Base-by-base conservation (phyloP, 306 rosid species). In the Acacia crassicarpa region DNA sequence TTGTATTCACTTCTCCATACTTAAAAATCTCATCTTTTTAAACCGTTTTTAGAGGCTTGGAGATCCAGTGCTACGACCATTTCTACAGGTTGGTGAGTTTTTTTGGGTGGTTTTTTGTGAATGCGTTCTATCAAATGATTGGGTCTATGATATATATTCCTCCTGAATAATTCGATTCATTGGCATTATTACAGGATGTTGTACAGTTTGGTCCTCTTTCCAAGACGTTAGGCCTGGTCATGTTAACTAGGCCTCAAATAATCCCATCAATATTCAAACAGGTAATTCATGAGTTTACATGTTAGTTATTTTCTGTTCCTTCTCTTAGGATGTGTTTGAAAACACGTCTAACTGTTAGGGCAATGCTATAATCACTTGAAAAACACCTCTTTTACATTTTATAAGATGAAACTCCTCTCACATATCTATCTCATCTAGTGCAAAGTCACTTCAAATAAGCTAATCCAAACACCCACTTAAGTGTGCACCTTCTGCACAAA, bases 131-230 rank as follows among this genome's bases (percentile, higher is more conserved):
- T 6, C 58, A 69, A n/a, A n/a, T 43, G 11, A 69, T 81, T 83
- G 25, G 53, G 65, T 41, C 41, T 19, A n/a, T 66, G 25, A 40
- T 67, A 41, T 67, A 41, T 67, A 74, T 80, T 59, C 43, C 58
- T 83, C 75, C 58, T 14, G n/a, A 65, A 71, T 43, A 69, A 54
- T 56, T 53, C 17, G 63, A 46, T 33, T 80, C 68, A 40, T 67
- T 82, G 56, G 74, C 44, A 67, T 6, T 75, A 46, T 85, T 82
- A 54, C 93, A 95, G 98, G 98, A 95, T 89, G 98, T 95, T 74
- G 98, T 95, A 53, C 98, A 95, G 84, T 95, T 95, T 83, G 92
- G 92, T 11, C 88, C 99, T 83, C 96, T 95, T 58, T 89, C 99
- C 51, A 91, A 92, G 91, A 93, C 99, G 70, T 81, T 95, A 74